These are phyloP conservation scores for Pleomassaria siparia DNA, from an alignment of 2,329 filamentous ascomycete species.

Conservation along the genomic window DNA sequence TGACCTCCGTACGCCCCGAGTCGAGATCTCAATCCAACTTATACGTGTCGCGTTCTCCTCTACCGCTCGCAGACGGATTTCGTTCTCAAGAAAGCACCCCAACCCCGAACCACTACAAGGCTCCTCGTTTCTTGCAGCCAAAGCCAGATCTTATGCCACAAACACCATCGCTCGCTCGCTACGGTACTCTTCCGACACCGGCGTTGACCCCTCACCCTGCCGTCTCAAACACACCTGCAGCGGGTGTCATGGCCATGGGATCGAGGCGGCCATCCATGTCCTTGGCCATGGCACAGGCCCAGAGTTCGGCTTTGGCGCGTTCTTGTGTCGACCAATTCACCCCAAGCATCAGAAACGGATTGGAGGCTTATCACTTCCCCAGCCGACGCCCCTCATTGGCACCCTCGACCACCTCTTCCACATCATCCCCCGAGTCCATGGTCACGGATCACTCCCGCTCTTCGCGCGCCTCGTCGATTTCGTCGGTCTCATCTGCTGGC, in stretches of 20 bases:
- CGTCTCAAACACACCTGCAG: conserved; percentile 61
- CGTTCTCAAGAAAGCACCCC: conserved; percentile 48
- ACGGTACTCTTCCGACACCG: conserved; percentile 62
- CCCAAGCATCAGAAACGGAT: conserved; percentile 42
- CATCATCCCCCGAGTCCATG: conserved; percentile 65
- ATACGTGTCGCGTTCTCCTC: conserved; percentile 24
- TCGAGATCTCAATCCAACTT: conserved; percentile 27
- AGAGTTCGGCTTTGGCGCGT: conserved; percentile 57
- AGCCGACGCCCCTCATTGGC: conserved; percentile 51
- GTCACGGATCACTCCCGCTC: conserved; percentile 61
- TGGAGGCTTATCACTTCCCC: conserved; percentile 51
- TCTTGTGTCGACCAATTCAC: conserved; percentile 56
- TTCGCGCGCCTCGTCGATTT: conserved; percentile 58
- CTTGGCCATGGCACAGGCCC: conserved; percentile 59
- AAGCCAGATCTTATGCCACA: conserved; percentile 52
- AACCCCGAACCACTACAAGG: conserved; percentile 43
- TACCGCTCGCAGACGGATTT: conserved; percentile 21
- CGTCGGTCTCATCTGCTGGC: conserved; percentile 52
- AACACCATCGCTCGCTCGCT: conserved; percentile 57
- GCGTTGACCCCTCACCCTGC: conserved; percentile 60
- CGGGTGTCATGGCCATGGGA: conserved; percentile 54
- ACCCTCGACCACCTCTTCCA: conserved; percentile 53
- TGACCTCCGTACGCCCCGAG: conserved; percentile 27
- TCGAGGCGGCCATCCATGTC: conserved; percentile 60
- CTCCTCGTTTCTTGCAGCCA: conserved; percentile 55